Percentiles rank a stretch among this genome's conserved stretches.
Evolutionary conservation across 2,329 filamentous ascomycete species (phyloP).

Genomic region (Colletotrichum caudatum): DNA sequence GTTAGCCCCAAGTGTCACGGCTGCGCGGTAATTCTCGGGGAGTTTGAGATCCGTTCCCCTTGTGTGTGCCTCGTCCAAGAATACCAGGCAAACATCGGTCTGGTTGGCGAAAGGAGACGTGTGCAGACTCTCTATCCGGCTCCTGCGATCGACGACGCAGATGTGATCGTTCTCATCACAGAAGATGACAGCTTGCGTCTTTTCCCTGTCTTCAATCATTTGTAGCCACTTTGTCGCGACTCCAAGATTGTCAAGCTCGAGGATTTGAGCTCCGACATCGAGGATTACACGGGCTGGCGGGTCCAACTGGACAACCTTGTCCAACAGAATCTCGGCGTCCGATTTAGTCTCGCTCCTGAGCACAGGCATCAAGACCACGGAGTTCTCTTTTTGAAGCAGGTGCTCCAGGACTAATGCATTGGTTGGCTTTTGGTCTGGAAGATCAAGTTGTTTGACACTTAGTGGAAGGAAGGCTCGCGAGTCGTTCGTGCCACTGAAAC

Average conservation of each 20-base stretch:
- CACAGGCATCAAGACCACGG: conserved; percentile 48
- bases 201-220: conserved; percentile 30
- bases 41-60: conserved; percentile 76
- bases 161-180: conserved; percentile 68
- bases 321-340: conserved; percentile 59
- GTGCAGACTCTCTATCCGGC: conserved; percentile 61
- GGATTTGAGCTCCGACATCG: conserved; percentile 77
- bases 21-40: conserved; percentile 69
- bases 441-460: conserved; percentile 66
- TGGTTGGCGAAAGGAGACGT: conserved; percentile 69
- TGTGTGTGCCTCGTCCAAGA: conserved; percentile 78
- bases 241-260: conserved; percentile 70
- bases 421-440: conserved; percentile 68
- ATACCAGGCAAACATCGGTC: conserved; percentile 72
- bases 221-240: conserved; percentile 68
- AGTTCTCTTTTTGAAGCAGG: conserved; percentile 67
- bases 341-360: conserved; percentile 39
- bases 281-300: conserved; percentile 69
- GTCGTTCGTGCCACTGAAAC: conserved; percentile 80
- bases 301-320: conserved; percentile 54
- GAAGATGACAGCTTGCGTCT: conserved; percentile 65
- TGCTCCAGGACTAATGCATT: conserved; percentile 74
- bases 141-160: conserved; percentile 63
- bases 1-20: conserved; percentile 73
- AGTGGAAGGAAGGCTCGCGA: conserved; percentile 69